These are phyloP conservation scores for Cercospora zeina DNA, from an alignment of 2,329 filamentous ascomycete genomes.

Conservation along the genomic window DNA sequence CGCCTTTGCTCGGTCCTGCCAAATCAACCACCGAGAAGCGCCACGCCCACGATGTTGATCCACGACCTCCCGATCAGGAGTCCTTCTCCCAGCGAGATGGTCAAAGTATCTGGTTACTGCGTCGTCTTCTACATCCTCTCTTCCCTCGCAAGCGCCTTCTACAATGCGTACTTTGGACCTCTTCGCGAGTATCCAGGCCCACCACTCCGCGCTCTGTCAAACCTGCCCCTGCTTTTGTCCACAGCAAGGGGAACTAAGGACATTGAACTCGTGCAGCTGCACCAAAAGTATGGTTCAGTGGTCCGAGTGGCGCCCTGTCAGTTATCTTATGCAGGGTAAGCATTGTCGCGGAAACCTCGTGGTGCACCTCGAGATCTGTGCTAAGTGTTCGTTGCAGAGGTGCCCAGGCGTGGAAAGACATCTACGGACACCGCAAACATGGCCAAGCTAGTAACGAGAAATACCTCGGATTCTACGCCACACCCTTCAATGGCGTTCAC, in stretches of 20 bases:
- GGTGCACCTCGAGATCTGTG: slow-evolving; percentile 36
- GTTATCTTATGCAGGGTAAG: slow-evolving; percentile 40
- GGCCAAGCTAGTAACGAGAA: slow-evolving; percentile 26
- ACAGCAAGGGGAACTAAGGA: slow-evolving; percentile 28
- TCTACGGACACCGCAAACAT: slow-evolving; percentile 35
- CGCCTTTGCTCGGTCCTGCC: neutral
- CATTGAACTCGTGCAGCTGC: slow-evolving; percentile 31
- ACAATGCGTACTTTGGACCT: slow-evolving; percentile 49
- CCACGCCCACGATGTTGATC: neutral
- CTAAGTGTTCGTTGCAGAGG: slow-evolving; percentile 43
- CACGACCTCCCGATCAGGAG: neutral
- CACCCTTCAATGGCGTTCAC: slow-evolving; percentile 28
- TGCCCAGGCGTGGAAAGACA: slow-evolving; percentile 31
- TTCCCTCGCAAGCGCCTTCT: slow-evolving; percentile 31
- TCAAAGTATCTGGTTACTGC: slow-evolving; percentile 10
- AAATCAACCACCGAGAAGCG: neutral
- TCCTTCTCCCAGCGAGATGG: neutral
- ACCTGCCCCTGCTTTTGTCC: slow-evolving; percentile 25
- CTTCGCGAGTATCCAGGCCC: slow-evolving; percentile 49
- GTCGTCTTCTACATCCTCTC: slow-evolving; percentile 25
- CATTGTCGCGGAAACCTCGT: slow-evolving; percentile 26
- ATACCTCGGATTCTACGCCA: slow-evolving; percentile 31
- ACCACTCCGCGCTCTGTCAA: slow-evolving; percentile 31
- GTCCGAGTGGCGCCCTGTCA: slow-evolving; percentile 47
- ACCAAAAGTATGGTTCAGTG: slow-evolving; percentile 43